A percentile compares a stretch with the other conserved stretches of the same genome.
Conservation (phyloP, 1,139 yeast genomes). For the Saccharomycopsis hybrid region DNA sequence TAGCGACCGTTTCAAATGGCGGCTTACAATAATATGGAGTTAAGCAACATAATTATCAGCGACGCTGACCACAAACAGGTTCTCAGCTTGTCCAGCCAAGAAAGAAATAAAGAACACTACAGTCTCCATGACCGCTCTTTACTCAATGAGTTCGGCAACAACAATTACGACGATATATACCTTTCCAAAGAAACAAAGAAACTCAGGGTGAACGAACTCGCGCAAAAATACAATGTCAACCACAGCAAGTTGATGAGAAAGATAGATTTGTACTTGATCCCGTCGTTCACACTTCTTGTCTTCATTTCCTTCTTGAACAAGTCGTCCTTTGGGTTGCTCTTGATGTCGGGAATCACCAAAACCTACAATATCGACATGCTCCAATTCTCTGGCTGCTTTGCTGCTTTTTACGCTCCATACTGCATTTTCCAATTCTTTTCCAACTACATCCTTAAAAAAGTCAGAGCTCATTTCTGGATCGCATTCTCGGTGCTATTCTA, state of each 20-base stretch:
- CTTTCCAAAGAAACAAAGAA: conserved; percentile 22
- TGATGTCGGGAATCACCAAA: not conserved
- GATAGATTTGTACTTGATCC: not conserved
- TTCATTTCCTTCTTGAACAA: conserved; percentile 1
- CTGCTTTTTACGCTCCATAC: conserved; percentile 70
- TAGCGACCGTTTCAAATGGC: too few species aligned
- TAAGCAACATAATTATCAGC: too few species aligned
- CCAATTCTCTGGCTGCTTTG: conserved; percentile 29
- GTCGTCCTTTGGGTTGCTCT: not conserved
- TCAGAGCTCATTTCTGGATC: conserved; percentile 50
- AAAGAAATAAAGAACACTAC: too few species aligned
- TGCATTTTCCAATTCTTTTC: conserved; percentile 60
- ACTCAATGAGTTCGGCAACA: too few species aligned
- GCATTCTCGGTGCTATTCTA: conserved; percentile 24
- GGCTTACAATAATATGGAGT: too few species aligned
- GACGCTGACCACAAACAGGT: too few species aligned
- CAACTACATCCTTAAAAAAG: conserved; percentile 51
- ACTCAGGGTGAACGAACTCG: conserved; percentile 30
- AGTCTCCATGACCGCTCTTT: too few species aligned
- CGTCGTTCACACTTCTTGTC: not conserved
- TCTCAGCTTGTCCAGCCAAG: too few species aligned
- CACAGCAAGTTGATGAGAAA: not conserved
- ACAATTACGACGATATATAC: not conserved
- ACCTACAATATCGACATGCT: not conserved
- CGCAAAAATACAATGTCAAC: not conserved